Evolutionary conservation across 1,139 yeast species (phyloP), one percentile per base, ranked within the genome.

Genomic region (Kurtzmaniella quercitrusa): DNA sequence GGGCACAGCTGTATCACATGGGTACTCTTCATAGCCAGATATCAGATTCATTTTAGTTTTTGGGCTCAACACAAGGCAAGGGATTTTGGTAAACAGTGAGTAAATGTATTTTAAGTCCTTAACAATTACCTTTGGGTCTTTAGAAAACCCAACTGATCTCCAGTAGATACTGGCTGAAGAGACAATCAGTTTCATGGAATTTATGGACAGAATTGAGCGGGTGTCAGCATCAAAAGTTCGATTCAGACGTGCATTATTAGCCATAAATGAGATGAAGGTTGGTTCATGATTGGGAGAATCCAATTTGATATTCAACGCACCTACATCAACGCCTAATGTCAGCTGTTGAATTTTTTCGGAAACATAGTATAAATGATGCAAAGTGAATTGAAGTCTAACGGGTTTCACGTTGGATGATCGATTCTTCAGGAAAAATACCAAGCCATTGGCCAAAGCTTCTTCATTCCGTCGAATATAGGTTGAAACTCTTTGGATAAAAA

Each of bases 1-100:
- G 1, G 88, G 88, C 5, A 83, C 82, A 2, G 84, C 74, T 2
- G 87, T 80, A 53, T 82, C 88, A 55, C 84, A 81, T 1, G 88
- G 88, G 52, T 77, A 82, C 55, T 82, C 88, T 55, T 82, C 87
- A 55, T 80, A 82, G 2, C 82, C 81, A 40, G 67, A 68, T 32
- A 82, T 81, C 40, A 77, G 63, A 49, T 67, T 73, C 18, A 82
- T 73, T 47, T 78, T 78, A 8, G 80, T 70, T 46, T 78, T 81
- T 8, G 84, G 84, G 12, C 81, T 74, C 41, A 82, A 57, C 26
- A 83, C 65, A 42, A 82, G 66, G 53, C 87, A 80, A 0, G 88
- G 88, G 30, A 82, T 66, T 50, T 81, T 81, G 8, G 85, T 78
- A 57, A 82, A 82, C 8, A 84, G 80, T n/a, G 82, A 75, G 54